Conservation (phyloP, 495 filamentous ascomycete genomes). For the Annulohypoxylon bovei region DNA sequence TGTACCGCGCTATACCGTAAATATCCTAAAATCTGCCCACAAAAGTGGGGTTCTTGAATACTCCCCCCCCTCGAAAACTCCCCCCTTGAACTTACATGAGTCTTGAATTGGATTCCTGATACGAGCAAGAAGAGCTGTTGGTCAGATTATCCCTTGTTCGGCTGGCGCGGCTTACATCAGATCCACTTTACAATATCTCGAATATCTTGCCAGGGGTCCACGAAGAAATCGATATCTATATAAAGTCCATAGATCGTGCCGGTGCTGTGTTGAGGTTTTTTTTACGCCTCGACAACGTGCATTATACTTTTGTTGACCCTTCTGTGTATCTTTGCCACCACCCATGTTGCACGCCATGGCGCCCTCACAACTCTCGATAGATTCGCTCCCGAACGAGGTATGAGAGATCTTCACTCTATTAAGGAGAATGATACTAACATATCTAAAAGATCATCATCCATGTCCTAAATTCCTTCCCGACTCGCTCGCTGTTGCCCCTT, state of each 20-base stretch:
- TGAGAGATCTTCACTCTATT: slow-evolving; percentile 9
- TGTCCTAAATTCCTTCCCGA: slow-evolving; percentile 69
- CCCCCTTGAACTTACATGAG: too few species aligned
- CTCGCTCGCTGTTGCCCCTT: slow-evolving; percentile 68
- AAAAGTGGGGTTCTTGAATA: too few species aligned
- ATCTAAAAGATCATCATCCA: slow-evolving; percentile 70
- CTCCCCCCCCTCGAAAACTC: too few species aligned
- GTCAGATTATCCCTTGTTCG: not conserved
- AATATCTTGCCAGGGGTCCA: slow-evolving; percentile 6
- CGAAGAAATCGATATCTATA: slow-evolving; percentile 27
- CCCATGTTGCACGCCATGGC: slow-evolving; percentile 46
- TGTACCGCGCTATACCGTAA: too few species aligned
- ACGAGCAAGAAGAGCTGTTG: not conserved
- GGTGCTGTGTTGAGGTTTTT: not conserved
- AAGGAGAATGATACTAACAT: slow-evolving; percentile 21
- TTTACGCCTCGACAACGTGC: slow-evolving; percentile 38
- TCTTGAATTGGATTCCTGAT: slow-evolving; percentile 1
- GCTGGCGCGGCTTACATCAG: slow-evolving; percentile 13
- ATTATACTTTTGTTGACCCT: slow-evolving; percentile 40
- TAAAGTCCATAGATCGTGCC: slow-evolving; percentile 21
- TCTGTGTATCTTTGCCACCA: slow-evolving; percentile 44
- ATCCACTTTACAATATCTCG: slow-evolving; percentile 19
- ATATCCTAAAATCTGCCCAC: too few species aligned
- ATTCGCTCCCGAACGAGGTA: slow-evolving; percentile 59
- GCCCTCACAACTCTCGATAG: slow-evolving; percentile 43